Evolutionary conservation across 164 flowering plant genomes (phyloP).

Genomic region (Magnolia changhungtana): DNA sequence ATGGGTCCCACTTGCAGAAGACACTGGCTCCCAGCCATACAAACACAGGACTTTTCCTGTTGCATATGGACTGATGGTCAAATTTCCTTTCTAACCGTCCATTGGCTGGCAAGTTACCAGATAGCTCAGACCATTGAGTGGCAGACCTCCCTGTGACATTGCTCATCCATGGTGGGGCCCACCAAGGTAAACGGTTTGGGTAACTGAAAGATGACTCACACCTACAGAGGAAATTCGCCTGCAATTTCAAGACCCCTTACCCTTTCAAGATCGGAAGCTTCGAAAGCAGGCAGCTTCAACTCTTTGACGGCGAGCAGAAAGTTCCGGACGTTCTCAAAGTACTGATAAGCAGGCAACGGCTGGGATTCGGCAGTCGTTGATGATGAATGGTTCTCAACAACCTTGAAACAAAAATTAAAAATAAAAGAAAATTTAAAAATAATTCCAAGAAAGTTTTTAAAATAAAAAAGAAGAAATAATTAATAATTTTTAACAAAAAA

Average conservation of each 20-base stretch:
- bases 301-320: slow-evolving; percentile 74
- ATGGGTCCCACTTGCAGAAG: neutral
- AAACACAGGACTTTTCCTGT: no score
- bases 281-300: slow-evolving; percentile 75
- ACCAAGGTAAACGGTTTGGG: neutral
- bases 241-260: slow-evolving; percentile 28
- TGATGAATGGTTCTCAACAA: slow-evolving; percentile 55
- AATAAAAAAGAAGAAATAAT: neutral
- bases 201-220: neutral
- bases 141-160: no score
- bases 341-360: slow-evolving; percentile 86
- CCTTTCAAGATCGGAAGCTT: slow-evolving; percentile 92
- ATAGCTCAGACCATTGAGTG: no score
- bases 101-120: no score
- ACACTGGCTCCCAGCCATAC: neutral
- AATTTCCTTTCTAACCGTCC: neutral
- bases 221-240: neutral
- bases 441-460: neutral
- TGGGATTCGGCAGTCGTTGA: slow-evolving; percentile 46
- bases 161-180: neutral
- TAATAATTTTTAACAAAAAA: neutral
- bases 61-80: no score
- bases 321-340: slow-evolving; percentile 86
- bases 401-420: slow-evolving; percentile 29
- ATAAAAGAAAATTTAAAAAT: neutral